Evolutionary conservation across 192 early-diverging fungal genomes (phyloP).

Genomic region (Coemansia brasiliensis): DNA sequence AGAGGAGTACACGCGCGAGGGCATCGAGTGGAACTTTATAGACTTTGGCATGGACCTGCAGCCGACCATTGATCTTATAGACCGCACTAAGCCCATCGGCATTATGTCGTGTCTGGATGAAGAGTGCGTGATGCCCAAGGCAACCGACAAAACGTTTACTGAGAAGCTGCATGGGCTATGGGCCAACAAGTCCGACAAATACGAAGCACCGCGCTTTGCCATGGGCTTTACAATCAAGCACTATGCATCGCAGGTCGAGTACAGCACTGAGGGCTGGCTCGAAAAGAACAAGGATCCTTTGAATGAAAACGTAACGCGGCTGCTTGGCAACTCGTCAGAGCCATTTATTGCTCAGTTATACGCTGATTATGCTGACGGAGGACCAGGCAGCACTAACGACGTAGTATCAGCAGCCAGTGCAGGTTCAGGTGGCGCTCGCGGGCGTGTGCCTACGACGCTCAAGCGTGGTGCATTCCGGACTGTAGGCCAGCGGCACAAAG

Average conservation of each 20-base stretch:
- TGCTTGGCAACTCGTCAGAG: slow-evolving; percentile 81
- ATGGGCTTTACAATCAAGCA: slow-evolving; percentile 89
- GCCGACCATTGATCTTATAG: slow-evolving; percentile 97
- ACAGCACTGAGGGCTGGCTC: slow-evolving; percentile 86
- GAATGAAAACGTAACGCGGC: slow-evolving; percentile 88
- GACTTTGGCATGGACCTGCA: slow-evolving; percentile 97
- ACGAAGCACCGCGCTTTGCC: slow-evolving; percentile 81
- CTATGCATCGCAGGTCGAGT: slow-evolving; percentile 96
- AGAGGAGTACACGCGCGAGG: slow-evolving; percentile 94
- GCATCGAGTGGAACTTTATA: slow-evolving; percentile 98
- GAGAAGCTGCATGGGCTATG: slow-evolving; percentile 89
- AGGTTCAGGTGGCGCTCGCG: slow-evolving; percentile 1
- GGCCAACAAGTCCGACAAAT: slow-evolving; percentile 86
- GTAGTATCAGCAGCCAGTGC: not conserved
- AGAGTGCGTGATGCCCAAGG: slow-evolving; percentile 97
- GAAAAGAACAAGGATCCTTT: slow-evolving; percentile 99
- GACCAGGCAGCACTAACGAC: slow-evolving; percentile 1
- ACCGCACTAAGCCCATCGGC: slow-evolving; percentile 95
- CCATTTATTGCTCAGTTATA: slow-evolving; percentile 80
- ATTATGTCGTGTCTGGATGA: slow-evolving; percentile 95
- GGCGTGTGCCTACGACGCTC: slow-evolving; percentile 41
- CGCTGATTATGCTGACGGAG: slow-evolving; percentile 70
- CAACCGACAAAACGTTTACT: slow-evolving; percentile 91
- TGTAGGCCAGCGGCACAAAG: slow-evolving; percentile 92
- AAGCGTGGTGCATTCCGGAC: slow-evolving; percentile 93